These are phyloP conservation scores for Bretziella fagacearum DNA, from an alignment of 2,329 filamentous ascomycete species.

Conservation along the genomic window DNA sequence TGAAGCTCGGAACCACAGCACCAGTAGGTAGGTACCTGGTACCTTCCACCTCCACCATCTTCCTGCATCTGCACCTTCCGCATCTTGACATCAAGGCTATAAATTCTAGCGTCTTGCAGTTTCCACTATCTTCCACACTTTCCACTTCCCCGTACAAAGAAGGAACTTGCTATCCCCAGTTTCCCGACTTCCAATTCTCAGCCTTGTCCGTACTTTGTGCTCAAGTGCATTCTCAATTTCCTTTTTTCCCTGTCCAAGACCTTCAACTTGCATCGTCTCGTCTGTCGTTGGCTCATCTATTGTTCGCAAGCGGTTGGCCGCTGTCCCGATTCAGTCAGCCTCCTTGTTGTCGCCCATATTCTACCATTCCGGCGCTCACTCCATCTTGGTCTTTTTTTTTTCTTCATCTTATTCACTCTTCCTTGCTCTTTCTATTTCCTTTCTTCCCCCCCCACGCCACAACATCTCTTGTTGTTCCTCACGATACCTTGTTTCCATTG, in stretches of 20 bases:
- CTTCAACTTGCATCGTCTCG: not conserved
- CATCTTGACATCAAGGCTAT: not conserved
- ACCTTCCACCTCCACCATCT: not conserved
- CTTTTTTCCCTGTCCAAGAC: constrained; percentile 1
- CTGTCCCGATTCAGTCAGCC: constrained; percentile 5
- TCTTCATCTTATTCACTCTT: not conserved
- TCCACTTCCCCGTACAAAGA: not conserved
- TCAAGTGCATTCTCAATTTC: constrained; percentile 6
- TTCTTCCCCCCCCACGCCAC: too few species aligned
- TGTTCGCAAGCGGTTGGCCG: not conserved
- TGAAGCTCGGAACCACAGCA: not conserved
- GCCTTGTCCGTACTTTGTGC: constrained; percentile 1
- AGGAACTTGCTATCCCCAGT: not conserved
- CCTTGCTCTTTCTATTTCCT: not conserved
- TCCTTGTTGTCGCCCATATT: constrained; percentile 1
- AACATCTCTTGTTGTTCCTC: not conserved
- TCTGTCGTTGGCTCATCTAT: not conserved
- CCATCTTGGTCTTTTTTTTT: not conserved
- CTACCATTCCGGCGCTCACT: constrained; percentile 1
- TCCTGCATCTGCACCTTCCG: not conserved
- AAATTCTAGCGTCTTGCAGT: not conserved
- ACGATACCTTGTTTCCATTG: not conserved
- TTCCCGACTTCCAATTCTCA: not conserved
- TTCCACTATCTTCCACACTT: not conserved
- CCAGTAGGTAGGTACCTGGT: too few species aligned